phyloP scores from a whole-genome alignment of 1,284 basidiomycete genomes.

The Coniferiporia weirii region DNA sequence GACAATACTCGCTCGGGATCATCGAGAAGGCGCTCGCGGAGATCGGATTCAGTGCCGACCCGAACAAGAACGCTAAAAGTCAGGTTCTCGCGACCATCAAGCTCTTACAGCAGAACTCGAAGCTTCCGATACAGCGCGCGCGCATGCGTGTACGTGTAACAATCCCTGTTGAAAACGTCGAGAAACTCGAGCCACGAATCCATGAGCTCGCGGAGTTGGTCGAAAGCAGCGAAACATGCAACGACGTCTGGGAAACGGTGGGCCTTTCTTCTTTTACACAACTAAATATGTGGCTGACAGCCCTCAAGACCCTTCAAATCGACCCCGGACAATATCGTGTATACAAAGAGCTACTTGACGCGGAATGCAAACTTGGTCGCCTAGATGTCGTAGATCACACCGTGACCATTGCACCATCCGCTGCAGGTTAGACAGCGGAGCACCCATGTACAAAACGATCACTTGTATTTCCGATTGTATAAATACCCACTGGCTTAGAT shows the following conservation, averaged over 20 bases:
- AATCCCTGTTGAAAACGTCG: constrained; percentile 72
- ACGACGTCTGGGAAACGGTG: constrained; percentile 86
- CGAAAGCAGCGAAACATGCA: constrained; percentile 75
- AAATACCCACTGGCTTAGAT: neutral
- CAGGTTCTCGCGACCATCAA: constrained; percentile 94
- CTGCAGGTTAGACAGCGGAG: neutral
- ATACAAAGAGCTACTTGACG: constrained; percentile 86
- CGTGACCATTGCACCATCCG: constrained; percentile 53
- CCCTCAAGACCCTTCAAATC: constrained; percentile 75
- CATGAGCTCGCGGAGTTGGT: constrained; percentile 74
- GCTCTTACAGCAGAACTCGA: constrained; percentile 71
- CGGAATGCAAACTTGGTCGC: constrained; percentile 66
- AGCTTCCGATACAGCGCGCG: constrained; percentile 87
- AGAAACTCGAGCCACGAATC: constrained; percentile 69
- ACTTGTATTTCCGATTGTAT: neutral
- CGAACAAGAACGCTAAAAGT: constrained; percentile 87
- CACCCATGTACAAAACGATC: neutral
- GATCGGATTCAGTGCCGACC: constrained; percentile 87
- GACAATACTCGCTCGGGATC: constrained; percentile 91
- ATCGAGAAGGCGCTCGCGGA: constrained; percentile 98
- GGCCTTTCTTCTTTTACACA: constrained; percentile 28
- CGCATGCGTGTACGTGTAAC: constrained; percentile 88
- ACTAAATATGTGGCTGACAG: constrained; percentile 10
- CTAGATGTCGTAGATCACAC: constrained; percentile 57
- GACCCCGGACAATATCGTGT: constrained; percentile 89